These are phyloP conservation scores for Eragrostis curvula DNA, from an alignment of 176 grass and related monocot species.

Conservation along the genomic window DNA sequence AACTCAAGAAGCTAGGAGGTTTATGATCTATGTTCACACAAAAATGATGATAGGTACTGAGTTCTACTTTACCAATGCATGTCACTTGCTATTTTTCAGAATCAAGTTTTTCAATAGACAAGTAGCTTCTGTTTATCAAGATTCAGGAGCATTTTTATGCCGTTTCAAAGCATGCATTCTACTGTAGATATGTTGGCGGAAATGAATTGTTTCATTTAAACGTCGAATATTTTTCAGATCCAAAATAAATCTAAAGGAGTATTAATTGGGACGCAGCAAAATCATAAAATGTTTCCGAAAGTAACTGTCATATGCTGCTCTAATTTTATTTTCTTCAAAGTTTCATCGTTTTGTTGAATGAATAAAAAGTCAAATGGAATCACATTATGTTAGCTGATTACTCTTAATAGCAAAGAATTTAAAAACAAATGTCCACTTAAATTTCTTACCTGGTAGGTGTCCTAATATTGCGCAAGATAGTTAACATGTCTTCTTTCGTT, in stretches of 20 bases:
- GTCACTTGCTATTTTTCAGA: not conserved
- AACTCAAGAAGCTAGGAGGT: conserved; percentile 81
- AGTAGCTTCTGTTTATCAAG: not conserved
- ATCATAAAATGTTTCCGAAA: not conserved
- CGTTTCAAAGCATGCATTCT: not conserved
- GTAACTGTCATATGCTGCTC: not conserved
- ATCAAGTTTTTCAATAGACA: not conserved
- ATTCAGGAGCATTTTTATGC: not conserved
- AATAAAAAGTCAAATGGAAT: no score
- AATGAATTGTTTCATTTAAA: not conserved
- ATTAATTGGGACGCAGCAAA: not conserved
- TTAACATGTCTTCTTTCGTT: conserved; percentile 25
- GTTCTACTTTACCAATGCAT: not conserved
- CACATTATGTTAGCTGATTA: not conserved
- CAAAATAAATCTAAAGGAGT: not conserved
- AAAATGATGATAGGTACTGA: conserved; percentile 98
- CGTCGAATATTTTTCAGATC: not conserved
- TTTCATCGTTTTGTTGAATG: no score
- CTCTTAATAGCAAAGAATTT: not conserved
- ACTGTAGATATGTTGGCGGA: not conserved
- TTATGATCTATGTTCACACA: conserved; percentile 99
- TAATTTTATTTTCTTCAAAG: no score
- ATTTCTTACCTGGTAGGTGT: not conserved
- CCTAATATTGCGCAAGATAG: not conserved
- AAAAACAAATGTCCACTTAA: not conserved